These are phyloP conservation scores for Scedosporium dehoogii DNA, from an alignment of 2,329 filamentous ascomycete genomes.

Conservation along the genomic window DNA sequence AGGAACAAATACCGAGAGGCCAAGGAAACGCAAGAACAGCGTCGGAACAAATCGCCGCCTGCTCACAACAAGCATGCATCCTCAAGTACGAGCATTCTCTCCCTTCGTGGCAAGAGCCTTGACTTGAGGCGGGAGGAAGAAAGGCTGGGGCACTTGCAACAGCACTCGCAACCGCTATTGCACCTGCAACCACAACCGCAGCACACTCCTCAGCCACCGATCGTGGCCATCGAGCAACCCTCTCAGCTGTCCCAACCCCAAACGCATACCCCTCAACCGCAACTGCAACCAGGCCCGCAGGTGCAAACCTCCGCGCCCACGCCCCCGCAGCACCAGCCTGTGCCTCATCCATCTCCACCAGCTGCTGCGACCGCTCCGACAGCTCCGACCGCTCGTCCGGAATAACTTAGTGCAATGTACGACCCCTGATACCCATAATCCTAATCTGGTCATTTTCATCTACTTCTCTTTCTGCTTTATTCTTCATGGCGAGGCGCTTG, in stretches of 20 bases:
- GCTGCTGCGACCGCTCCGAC: background rate
- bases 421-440: background rate
- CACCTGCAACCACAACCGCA: background rate
- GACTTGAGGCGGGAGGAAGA: slow-evolving; percentile 33
- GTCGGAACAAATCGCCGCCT: slow-evolving; percentile 47
- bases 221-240: background rate
- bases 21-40: slow-evolving; percentile 45
- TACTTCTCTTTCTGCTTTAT: background rate
- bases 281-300: slow-evolving; percentile 5
- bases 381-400: background rate
- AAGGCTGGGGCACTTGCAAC: slow-evolving; percentile 5
- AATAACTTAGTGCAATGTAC: background rate
- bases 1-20: slow-evolving; percentile 50
- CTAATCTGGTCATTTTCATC: background rate
- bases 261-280: background rate
- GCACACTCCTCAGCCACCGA: background rate
- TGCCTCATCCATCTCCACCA: background rate
- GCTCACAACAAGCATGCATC: background rate
- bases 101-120: slow-evolving; percentile 34
- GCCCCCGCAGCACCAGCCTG: background rate
- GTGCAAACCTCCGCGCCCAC: background rate
- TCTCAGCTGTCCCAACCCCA: background rate
- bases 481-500: background rate
- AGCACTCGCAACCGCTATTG: too few relatives aligned
- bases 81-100: slow-evolving; percentile 18